phyloP scores from a whole-genome alignment of 208 protist species.

The Wallacemonas sp. region DNA sequence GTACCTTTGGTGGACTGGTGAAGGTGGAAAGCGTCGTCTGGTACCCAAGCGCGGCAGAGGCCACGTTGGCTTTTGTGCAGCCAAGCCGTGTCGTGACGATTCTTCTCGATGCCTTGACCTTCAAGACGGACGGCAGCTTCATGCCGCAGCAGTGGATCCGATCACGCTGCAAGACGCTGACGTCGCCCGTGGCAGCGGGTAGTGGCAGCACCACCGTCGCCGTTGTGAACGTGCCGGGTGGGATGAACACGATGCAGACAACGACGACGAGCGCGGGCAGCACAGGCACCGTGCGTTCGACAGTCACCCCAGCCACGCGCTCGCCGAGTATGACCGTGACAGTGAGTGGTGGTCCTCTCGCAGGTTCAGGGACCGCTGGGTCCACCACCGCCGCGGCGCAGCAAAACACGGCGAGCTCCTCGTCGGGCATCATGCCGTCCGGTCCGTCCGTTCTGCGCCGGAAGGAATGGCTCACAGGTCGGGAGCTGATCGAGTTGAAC shows the following conservation, averaged over 20 bases:
- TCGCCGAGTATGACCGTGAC: background rate
- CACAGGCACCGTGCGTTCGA: background rate
- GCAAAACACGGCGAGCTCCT: too few species aligned
- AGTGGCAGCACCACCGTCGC: slow-evolving; percentile 46
- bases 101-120: slow-evolving; percentile 68
- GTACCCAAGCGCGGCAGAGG: slow-evolving; percentile 72
- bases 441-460: slow-evolving; percentile 15
- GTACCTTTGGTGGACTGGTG: slow-evolving; percentile 57
- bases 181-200: slow-evolving; percentile 39
- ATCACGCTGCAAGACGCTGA: slow-evolving; percentile 45
- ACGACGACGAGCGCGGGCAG: slow-evolving; percentile 26
- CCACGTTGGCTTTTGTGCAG: slow-evolving; percentile 80
- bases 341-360: background rate
- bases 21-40: slow-evolving; percentile 77
- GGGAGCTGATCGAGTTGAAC: slow-evolving; percentile 70
- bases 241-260: slow-evolving; percentile 21
- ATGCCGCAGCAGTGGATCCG: slow-evolving; percentile 73
- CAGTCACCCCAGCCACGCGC: background rate
- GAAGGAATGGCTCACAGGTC: slow-evolving; percentile 28
- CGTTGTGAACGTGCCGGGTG: slow-evolving; percentile 30
- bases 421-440: background rate
- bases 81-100: slow-evolving; percentile 63
- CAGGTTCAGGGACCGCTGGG: background rate
- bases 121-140: slow-evolving; percentile 60
- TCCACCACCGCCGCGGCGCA: too few species aligned